Base-by-base conservation (phyloP, 345 rosid species). In the Erodium maritimum region DNA sequence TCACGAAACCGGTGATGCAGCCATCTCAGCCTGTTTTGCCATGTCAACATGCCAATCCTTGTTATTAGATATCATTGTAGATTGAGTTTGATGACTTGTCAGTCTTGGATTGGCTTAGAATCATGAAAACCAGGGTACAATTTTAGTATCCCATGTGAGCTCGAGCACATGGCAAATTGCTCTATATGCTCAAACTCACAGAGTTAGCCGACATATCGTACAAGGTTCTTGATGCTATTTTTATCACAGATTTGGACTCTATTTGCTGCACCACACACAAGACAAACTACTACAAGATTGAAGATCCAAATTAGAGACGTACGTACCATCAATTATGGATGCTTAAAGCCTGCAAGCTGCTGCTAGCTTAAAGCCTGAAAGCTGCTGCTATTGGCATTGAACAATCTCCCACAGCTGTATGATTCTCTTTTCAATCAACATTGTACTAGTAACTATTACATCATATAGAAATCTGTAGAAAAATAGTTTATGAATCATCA, bases 21-120 rank as follows among this genome's bases (percentile, higher is more conserved):
- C 48, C 14, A 42, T 42, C 9, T 29, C 37, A 29, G 37, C 37
- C 37, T 42, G 48, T 3, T 42, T 42, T 12, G 48, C 37, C 37
- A 29, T 11, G 37, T 29, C 57, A 46, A 24, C 23, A 51, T 3
- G 19, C 11, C 51, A 20, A 57, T 20, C 21, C 19, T 19, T 18
- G 11, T 21, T 53, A 33, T 56, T 59, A 57, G 62, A 59, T 60
- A 53, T 21, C 34, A 57, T 58, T 67, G 50, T 56, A 67, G 75
- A 67, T 69, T 52, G 61, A 61, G 71, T 20, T 19, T 21, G 71
- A 25, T 66, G 70, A 73, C 22, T 17, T 73, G 77, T 57, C 71
- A 14, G 3, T 2, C 16, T 10, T 21, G 4, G 46, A 73, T 67
- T 70, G 75, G 73, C 21, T 56, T 13, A 8, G 19, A 33, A 16